phyloP scores from a whole-genome alignment of 2,329 filamentous ascomycete species.

The Ceratocystiopsis sp. region DNA sequence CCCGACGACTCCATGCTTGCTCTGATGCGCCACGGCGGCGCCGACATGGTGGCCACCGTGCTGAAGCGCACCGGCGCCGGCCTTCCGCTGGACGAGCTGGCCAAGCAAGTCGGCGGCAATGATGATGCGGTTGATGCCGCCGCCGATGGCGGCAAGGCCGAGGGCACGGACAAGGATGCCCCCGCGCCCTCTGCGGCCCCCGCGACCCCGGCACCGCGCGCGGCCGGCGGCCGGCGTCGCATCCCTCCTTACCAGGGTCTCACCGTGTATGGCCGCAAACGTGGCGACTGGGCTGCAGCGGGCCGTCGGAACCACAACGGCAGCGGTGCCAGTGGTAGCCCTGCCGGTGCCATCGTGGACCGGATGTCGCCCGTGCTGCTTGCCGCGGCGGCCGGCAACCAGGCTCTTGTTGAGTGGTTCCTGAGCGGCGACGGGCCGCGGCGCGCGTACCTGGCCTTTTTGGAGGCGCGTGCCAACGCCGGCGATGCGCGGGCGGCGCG shows the following conservation, averaged over 20 bases:
- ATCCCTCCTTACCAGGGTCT: slow-evolving; percentile 61
- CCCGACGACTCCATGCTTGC: slow-evolving; percentile 22
- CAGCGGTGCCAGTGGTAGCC: slow-evolving; percentile 41
- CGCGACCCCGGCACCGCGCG: too few relatives aligned
- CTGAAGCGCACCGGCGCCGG: slow-evolving; percentile 52
- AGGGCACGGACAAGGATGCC: too few relatives aligned
- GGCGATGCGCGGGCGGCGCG: slow-evolving; percentile 46
- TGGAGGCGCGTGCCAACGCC: slow-evolving; percentile 36
- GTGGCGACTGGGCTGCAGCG: slow-evolving; percentile 54
- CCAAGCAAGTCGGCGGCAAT: slow-evolving; percentile 47
- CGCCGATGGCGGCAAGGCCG: slow-evolving; percentile 33
- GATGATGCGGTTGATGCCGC: too few relatives aligned
- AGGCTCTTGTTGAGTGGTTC: slow-evolving; percentile 65
- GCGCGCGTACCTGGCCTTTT: slow-evolving; percentile 52
- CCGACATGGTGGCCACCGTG: slow-evolving; percentile 41
- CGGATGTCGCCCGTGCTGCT: slow-evolving; percentile 42
- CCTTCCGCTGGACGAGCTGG: slow-evolving; percentile 49
- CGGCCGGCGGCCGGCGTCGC: slow-evolving; percentile 35
- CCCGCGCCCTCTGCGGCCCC: too few relatives aligned
- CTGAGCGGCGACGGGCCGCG: slow-evolving; percentile 47
- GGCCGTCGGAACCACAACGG: slow-evolving; percentile 21
- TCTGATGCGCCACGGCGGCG: slow-evolving; percentile 31
- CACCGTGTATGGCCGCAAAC: slow-evolving; percentile 57
- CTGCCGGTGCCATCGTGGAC: slow-evolving; percentile 21
- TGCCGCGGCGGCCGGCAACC: slow-evolving; percentile 36